Base-by-base conservation (phyloP, 805 yeast genomes). In the Schwanniomyces polymorphus region DNA sequence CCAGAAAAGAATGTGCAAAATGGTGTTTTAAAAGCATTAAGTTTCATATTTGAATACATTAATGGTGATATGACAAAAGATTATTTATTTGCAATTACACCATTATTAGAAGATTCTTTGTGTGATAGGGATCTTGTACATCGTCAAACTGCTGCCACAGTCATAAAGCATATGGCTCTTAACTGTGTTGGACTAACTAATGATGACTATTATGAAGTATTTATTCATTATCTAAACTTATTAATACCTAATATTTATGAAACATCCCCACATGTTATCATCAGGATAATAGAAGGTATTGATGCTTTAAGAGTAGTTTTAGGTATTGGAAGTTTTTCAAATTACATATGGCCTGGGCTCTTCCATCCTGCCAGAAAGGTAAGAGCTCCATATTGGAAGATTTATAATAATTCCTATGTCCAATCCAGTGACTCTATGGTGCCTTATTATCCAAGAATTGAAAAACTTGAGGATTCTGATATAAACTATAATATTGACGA, bases 1-100 rank as follows among this genome's bases (percentile, higher is more conserved):
- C 97, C 97, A 0, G 97, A 91, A 51, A 81, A 84, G 42, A 91
- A 91, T 59, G 97, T 94, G 6, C 98, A 92, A 65, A 91, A 94
- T 64, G 98, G 98, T 74, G 90, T 94, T 7, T 70, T 94, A 56
- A 94, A 94, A 59, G 89, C 98, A 0, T 69, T 91, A 74, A 78
- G 96, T 12, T 94, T 94, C 58, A 75, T 94, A 79, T 90, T 92
- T 67, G 98, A 94, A 68, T 94, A 92, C 60, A 83, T 90, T 53
- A 92, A 92, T 12, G 87, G 85, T 7, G 35, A 56, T n/a, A 74
- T 82, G 70, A 82, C 96, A 0, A 78, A 81, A 25, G 96, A 89
- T 59, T 94, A 94, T 59, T 76, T 92, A 34, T 89, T 86, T 61
- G 83, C 95, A 0, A 79, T 88, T 2, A 74, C 87, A 0, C 91